Evolutionary conservation across 345 rosid genomes (phyloP), one percentile per base, ranked within the genome.

Genomic region (Salix arbutifolia): DNA sequence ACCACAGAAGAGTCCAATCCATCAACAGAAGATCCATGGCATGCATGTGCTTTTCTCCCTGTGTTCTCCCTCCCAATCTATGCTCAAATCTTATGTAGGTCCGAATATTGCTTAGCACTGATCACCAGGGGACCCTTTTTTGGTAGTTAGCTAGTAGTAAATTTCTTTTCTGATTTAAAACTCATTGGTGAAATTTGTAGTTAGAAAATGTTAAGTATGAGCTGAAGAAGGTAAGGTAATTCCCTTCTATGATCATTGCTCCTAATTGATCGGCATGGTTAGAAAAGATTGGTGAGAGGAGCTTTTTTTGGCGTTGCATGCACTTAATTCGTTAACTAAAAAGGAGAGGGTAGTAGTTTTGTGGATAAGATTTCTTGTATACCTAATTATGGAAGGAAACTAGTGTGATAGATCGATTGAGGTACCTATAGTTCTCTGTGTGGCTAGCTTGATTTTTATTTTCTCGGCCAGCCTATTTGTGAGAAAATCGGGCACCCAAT

Each of bases 1-100:
- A 71, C 65, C 28, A 67, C 25, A 38, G 16, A 64, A 25, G 38
- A 23, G 37, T 19, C 77, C 60, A 16, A 65, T 37, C 79, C 79
- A 71, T 84, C 48, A 76, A 84, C 79, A 82, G 85, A 76, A 74
- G 79, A 64, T 74, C 81, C 75, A 23, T 70, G 79, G 79, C 77
- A n/a, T 31, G 76, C 88, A 80, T 80, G 81, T 81, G 83, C 80
- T 19, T 25, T 19, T 21, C 52, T 4, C 71, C 61, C 66, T 71
- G 70, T 69, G 16, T 64, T 61, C 72, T 71, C 48, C 8, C 69
- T 4, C 46, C 67, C 5, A 14, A 28, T 83, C 78, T 21, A 33
- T n/a, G 19, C 30, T 48, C 30, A 76, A 68, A 79, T 65, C 65
- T 64, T 56, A 9, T 6, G 17, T 33, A 73, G 86, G 64, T 76